Evolutionary conservation across 2,329 filamentous ascomycete genomes (phyloP).

Genomic region (Calonectria hawksworthii): DNA sequence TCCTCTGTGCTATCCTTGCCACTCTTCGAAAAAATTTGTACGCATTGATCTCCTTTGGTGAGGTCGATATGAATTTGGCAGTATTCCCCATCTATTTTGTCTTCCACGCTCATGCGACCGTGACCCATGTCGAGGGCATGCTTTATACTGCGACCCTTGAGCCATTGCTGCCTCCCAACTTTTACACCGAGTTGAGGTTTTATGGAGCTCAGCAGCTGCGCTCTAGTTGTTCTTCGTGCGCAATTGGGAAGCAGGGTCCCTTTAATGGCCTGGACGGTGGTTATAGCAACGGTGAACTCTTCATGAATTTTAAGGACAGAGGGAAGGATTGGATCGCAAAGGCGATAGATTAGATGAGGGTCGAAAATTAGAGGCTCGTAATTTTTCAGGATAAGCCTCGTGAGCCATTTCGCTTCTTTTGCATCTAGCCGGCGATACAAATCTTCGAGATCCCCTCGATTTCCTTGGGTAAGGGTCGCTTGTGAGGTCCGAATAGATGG

Average conservation of each 20-base stretch:
- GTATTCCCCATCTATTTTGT: conserved; percentile 91
- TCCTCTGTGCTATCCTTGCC: conserved; percentile 90
- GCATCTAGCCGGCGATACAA: conserved; percentile 74
- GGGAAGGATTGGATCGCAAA: conserved; percentile 79
- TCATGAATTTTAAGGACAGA: conserved; percentile 78
- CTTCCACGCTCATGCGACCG: conserved; percentile 78
- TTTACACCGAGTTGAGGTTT: conserved; percentile 72
- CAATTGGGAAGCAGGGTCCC: conserved; percentile 38
- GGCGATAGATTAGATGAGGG: conserved; percentile 64
- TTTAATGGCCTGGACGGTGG: conserved; percentile 60
- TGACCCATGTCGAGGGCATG: conserved; percentile 78
- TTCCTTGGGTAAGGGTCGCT: conserved; percentile 41
- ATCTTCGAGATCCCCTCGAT: conserved; percentile 62
- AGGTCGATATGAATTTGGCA: conserved; percentile 89
- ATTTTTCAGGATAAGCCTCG: conserved; percentile 83
- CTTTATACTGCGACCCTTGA: conserved; percentile 79
- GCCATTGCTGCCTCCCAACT: conserved; percentile 74
- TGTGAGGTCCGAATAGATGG: conserved; percentile 65
- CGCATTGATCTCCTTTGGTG: conserved; percentile 63
- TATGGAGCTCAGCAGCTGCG: conserved; percentile 50
- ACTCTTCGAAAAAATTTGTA: conserved; percentile 93
- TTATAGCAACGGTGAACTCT: conserved; percentile 73
- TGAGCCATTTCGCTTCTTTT: conserved; percentile 88
- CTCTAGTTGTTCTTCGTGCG: conserved; percentile 23
- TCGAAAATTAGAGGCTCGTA: conserved; percentile 78